These are phyloP conservation scores for Fusarium lateritium DNA, from an alignment of 2,329 filamentous ascomycete species.

Conservation along the genomic window DNA sequence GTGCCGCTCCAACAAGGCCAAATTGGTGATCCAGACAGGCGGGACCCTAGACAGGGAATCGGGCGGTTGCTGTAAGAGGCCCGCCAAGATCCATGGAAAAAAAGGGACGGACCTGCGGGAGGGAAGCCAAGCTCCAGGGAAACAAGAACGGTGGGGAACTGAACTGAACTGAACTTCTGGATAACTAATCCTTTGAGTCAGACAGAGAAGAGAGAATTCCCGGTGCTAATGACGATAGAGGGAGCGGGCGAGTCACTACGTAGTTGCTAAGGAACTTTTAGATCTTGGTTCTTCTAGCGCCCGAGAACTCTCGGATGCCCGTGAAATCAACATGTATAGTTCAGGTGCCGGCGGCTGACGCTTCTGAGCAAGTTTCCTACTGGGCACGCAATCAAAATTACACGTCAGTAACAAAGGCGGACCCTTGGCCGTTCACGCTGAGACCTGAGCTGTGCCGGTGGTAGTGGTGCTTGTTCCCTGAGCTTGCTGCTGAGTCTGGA, in stretches of 20 bases:
- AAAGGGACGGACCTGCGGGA: conserved; percentile 15
- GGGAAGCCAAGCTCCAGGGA: conserved; percentile 22
- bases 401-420: conserved; percentile 19
- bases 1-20: conserved; percentile 25
- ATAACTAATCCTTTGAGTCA: conserved; percentile 1
- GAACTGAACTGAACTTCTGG: neutral
- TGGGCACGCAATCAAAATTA: conserved; percentile 5
- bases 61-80: conserved; percentile 24
- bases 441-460: neutral
- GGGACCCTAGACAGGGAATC: conserved; percentile 41
- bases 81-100: conserved; percentile 17
- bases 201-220: conserved; percentile 13
- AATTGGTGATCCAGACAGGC: conserved; percentile 41
- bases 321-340: conserved; percentile 27
- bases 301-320: conserved; percentile 35
- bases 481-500: neutral
- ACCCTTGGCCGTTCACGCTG: conserved; percentile 16
- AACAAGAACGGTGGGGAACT: conserved; percentile 20
- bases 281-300: conserved; percentile 34
- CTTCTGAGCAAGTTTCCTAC: neutral
- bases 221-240: conserved; percentile 29
- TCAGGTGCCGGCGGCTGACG: conserved; percentile 8
- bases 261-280: conserved; percentile 5
- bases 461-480: no score
- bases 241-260: neutral